Evolutionary conservation across 2,329 filamentous ascomycete genomes (phyloP).

Genomic region (Nectriaceae sp.): DNA sequence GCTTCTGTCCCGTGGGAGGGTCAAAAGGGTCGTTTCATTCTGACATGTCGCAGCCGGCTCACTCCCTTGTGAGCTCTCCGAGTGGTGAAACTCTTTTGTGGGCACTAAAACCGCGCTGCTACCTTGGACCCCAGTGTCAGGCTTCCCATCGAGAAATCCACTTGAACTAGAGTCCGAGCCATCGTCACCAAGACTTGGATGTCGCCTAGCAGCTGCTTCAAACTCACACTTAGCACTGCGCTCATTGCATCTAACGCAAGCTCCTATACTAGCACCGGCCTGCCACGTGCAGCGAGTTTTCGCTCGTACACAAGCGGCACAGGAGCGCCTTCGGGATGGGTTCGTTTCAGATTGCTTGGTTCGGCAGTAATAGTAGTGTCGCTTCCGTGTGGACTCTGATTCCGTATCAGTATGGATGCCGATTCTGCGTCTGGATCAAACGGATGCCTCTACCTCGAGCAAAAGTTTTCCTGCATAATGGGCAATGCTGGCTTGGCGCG

Average conservation of each 20-base stretch:
- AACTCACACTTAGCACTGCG: not conserved
- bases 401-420: not conserved
- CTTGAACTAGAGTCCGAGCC: too few relatives aligned
- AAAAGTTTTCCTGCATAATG: conserved; percentile 6
- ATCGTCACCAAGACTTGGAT: too few relatives aligned
- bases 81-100: too few relatives aligned
- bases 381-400: conserved; percentile 6
- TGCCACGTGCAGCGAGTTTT: conserved; percentile 6
- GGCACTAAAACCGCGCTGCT: too few relatives aligned
- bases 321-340: conserved; percentile 3
- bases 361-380: conserved; percentile 10
- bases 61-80: too few relatives aligned
- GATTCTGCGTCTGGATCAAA: not conserved
- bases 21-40: too few relatives aligned
- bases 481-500: conserved; percentile 3
- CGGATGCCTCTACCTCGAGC: not conserved
- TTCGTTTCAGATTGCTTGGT: conserved; percentile 1
- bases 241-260: not conserved
- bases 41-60: too few relatives aligned
- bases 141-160: too few relatives aligned
- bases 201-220: not conserved
- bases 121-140: too few relatives aligned
- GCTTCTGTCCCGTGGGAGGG: too few relatives aligned
- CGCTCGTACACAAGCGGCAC: conserved; percentile 5
- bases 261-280: not conserved